Evolutionary conservation across 352 stramenopile genomes (phyloP).

Genomic region (Globisporangium lucens): DNA sequence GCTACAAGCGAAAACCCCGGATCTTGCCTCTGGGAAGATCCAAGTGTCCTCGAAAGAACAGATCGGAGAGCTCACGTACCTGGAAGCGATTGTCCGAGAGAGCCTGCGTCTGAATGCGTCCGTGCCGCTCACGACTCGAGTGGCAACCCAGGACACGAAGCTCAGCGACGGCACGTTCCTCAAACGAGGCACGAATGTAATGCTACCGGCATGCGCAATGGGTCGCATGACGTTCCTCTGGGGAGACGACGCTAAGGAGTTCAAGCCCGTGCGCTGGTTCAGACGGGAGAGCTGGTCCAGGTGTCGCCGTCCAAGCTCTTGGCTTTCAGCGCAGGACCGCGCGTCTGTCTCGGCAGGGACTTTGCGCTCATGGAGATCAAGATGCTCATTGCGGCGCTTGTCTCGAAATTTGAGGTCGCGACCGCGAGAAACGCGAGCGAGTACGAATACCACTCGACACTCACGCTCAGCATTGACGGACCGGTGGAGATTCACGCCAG

Average conservation of each 20-base stretch:
- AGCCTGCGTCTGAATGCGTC: constrained; percentile 46
- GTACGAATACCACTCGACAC: too few relatives aligned
- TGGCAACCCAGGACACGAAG: constrained; percentile 27
- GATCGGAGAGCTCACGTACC: constrained; percentile 33
- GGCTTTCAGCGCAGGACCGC: constrained; percentile 39
- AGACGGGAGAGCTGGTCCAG: constrained; percentile 21
- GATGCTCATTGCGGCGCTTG: constrained; percentile 27
- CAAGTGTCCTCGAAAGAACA: too few relatives aligned
- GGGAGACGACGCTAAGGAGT: constrained; percentile 41
- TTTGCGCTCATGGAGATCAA: constrained; percentile 44
- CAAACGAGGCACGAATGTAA: constrained; percentile 25
- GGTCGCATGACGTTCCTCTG: constrained; percentile 34
- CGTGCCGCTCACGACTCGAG: constrained; percentile 31
- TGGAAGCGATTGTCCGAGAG: constrained; percentile 44
- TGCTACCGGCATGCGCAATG: constrained; percentile 36
- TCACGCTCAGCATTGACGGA: too few relatives aligned
- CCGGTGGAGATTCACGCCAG: too few relatives aligned
- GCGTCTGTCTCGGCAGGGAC: constrained; percentile 41
- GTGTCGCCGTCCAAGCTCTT: constrained; percentile 38
- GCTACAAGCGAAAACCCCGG: too few relatives aligned
- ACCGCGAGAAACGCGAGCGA: constrained; percentile 3
- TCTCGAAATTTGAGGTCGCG: constrained; percentile 32
- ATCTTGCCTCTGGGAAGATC: too few relatives aligned
- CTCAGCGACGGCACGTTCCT: constrained; percentile 50
- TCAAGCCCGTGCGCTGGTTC: constrained; percentile 47